A percentile compares a stretch with the other conserved stretches of the same genome.
These are phyloP conservation scores for Fusarium denticulatum DNA, from an alignment of 2,329 filamentous ascomycete species.

Conservation along the genomic window DNA sequence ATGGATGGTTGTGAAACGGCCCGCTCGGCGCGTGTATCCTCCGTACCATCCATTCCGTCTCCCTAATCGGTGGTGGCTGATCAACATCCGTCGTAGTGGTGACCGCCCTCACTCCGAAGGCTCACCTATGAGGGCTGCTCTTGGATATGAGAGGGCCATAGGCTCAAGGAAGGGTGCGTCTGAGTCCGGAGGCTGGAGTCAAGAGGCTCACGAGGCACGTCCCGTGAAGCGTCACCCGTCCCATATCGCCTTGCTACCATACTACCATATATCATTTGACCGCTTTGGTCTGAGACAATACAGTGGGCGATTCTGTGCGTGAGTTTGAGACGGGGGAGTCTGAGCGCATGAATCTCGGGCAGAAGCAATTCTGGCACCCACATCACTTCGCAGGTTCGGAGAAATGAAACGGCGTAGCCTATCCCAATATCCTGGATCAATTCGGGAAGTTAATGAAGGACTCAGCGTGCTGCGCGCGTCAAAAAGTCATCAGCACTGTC, in stretches of 20 bases:
- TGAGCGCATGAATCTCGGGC: conserved; percentile 8
- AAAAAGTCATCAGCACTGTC: conserved; percentile 34
- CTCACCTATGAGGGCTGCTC: conserved; percentile 22
- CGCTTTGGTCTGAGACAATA: conserved; percentile 31
- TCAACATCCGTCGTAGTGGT: conserved; percentile 16
- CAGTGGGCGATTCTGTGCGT: conserved; percentile 6
- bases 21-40: conserved; percentile 43
- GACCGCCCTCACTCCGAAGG: conserved; percentile 3
- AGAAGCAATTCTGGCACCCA: conserved; percentile 3
- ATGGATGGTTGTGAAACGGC: conserved; percentile 41
- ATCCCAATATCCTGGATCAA: conserved; percentile 5
- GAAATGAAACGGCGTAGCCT: not conserved
- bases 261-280: conserved; percentile 32
- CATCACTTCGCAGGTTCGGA: conserved; percentile 18
- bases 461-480: not conserved
- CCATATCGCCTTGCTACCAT: conserved; percentile 5
- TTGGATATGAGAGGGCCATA: conserved; percentile 20
- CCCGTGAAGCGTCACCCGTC: conserved; percentile 25
- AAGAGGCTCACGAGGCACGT: conserved; percentile 35
- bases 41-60: conserved; percentile 29
- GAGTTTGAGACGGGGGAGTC: conserved; percentile 15
- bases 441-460: conserved; percentile 10
- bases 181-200: conserved; percentile 20
- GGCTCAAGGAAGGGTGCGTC: conserved; percentile 13
- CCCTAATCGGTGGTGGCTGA: conserved; percentile 17